A percentile compares a stretch with the other conserved stretches of the same genome.
These are phyloP conservation scores for Lathyrus sativus DNA, from an alignment of 306 rosid species.

Conservation along the genomic window DNA sequence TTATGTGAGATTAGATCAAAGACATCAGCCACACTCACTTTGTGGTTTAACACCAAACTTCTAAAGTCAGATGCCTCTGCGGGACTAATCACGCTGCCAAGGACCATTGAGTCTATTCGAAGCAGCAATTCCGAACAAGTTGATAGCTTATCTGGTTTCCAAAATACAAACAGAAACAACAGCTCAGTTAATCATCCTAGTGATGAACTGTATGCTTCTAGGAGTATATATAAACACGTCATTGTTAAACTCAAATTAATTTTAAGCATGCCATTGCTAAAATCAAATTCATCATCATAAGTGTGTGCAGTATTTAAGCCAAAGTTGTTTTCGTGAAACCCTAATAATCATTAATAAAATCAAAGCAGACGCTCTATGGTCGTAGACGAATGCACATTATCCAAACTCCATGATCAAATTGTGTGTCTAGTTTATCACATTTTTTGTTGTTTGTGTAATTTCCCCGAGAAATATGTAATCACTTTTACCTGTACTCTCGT, in stretches of 20 bases:
- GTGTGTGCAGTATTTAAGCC: neutral
- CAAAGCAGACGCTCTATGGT: neutral
- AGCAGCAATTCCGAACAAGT: constrained; percentile 69
- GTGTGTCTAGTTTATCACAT: neutral
- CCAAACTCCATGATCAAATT: neutral
- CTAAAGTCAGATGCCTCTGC: constrained; percentile 71
- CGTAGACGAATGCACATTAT: neutral
- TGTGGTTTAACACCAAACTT: constrained; percentile 61
- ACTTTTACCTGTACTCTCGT: constrained; percentile 52
- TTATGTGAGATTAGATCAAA: constrained; percentile 40
- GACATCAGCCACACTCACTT: constrained; percentile 55
- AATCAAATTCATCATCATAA: no score
- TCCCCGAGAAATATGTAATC: neutral
- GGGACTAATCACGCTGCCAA: constrained; percentile 53
- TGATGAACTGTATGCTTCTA: neutral
- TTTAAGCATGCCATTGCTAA: no score
- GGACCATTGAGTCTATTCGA: constrained; percentile 84
- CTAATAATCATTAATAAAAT: neutral
- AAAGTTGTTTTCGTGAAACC: neutral
- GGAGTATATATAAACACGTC: no score
- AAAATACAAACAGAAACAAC: constrained; percentile 40
- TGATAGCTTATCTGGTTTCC: constrained; percentile 65
- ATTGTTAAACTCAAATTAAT: no score
- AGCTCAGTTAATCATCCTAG: constrained; percentile 33
- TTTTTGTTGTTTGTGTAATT: no score